A percentile compares a stretch with the other conserved stretches of the same genome.
Evolutionary conservation across 345 rosid genomes (phyloP).

Genomic region (Microcos paniculata): DNA sequence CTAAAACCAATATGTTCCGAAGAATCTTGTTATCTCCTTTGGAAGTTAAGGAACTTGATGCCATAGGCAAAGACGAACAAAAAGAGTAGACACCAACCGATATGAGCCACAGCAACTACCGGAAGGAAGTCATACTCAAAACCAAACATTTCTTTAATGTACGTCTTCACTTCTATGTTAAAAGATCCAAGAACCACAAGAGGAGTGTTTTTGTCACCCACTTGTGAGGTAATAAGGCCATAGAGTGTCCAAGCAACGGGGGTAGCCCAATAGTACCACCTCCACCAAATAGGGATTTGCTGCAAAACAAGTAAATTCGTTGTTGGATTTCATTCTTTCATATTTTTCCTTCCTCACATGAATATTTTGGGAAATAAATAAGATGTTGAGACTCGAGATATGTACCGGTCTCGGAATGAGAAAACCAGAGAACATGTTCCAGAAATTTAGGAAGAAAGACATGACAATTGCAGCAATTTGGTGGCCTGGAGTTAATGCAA

Average conservation of each 20-base stretch:
- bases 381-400: neutral
- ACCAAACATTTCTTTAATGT: constrained; percentile 47
- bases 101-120: constrained; percentile 49
- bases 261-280: constrained; percentile 82
- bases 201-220: constrained; percentile 45
- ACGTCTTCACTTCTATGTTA: constrained; percentile 27
- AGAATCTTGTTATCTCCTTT: constrained; percentile 37
- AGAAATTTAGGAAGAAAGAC: constrained; percentile 77
- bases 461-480: constrained; percentile 66
- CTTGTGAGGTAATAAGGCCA: constrained; percentile 65
- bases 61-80: constrained; percentile 47
- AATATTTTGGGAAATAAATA: neutral
- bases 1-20: neutral
- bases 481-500: constrained; percentile 69
- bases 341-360: neutral
- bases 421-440: constrained; percentile 91
- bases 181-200: constrained; percentile 43
- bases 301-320: constrained; percentile 12
- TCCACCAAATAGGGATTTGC: constrained; percentile 87
- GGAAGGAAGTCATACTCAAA: constrained; percentile 65
- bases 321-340: no score
- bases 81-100: constrained; percentile 47
- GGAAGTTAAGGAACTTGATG: constrained; percentile 59
- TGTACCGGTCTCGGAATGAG: constrained; percentile 64
- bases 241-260: constrained; percentile 80